Evolutionary conservation across 768 basidiomycete species (phyloP), one percentile per base, ranked within the genome.

Genomic region (Phaeolepiota aurea): DNA sequence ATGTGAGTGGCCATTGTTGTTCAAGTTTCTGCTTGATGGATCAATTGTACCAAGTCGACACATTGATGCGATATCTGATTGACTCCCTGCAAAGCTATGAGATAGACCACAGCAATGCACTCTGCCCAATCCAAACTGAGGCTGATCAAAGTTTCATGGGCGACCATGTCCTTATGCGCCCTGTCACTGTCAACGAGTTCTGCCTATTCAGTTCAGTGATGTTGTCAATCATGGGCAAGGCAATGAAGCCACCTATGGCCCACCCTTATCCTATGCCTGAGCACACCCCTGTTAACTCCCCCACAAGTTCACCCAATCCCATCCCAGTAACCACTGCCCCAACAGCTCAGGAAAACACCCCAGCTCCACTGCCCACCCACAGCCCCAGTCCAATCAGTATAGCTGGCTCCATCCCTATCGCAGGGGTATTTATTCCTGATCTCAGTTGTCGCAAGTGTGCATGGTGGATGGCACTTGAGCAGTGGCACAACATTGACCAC

Each of bases 21-120:
- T 13, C 7, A 28, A 28, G n/a, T 7, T n/a, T 28, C 25, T 7
- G 7, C 25, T 7, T 28, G 25, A 28, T 28, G 25, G n/a, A 28
- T 28, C 22, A 14, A 12, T 28, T 33, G 3, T 32, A 7, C n/a
- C 22, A 60, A 59, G 53, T 58, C 7, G 63, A 66, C 41, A 63
- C 59, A 2, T 35, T 66, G 18, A 59, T 63, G 42, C 52, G 53
- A 22, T 66, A 64, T 42, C 56, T 66, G 2, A 20, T 66, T 13
- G 56, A 66, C 37, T 55, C 54, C 5, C 45, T 65, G 2, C 51
- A 58, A 21, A 56, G 50, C 12, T 57, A 52, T 35, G 62, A 65
- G 40, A 47, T 46, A 14, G 50, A 48, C 2, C 56, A 64, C 41
- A 41, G 54, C 2, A 49, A 63, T 31, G 55, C 56, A 0, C 44